Evolutionary conservation across 2,329 filamentous ascomycete species (phyloP).

Genomic region (Claviceps paspali): DNA sequence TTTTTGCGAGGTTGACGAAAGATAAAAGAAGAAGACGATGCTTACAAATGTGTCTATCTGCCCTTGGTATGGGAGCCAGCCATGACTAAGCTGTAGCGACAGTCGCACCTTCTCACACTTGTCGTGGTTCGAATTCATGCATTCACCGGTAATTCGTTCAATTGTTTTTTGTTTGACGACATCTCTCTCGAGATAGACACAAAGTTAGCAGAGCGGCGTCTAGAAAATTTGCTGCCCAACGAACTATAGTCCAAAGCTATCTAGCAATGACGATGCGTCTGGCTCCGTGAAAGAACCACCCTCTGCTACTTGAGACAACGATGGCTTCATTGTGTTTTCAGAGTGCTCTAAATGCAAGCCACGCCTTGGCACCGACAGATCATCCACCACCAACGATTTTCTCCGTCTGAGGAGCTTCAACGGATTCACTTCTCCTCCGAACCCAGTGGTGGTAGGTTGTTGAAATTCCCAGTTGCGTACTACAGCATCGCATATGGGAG

Average conservation of each 20-base stretch:
- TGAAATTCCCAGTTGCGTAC: slow-evolving; percentile 75
- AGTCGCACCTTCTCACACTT: neutral
- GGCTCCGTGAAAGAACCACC: slow-evolving; percentile 85
- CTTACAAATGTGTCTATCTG: too few relatives aligned
- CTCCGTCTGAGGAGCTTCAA: slow-evolving; percentile 53
- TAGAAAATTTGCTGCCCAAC: too few relatives aligned
- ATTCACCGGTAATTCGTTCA: too few relatives aligned
- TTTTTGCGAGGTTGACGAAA: too few relatives aligned
- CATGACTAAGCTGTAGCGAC: neutral
- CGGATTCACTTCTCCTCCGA: slow-evolving; percentile 43
- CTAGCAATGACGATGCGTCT: slow-evolving; percentile 73
- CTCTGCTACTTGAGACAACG: slow-evolving; percentile 39
- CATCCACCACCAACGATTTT: slow-evolving; percentile 67
- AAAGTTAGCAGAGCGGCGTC: too few relatives aligned
- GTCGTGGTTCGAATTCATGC: too few relatives aligned
- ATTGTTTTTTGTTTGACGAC: too few relatives aligned
- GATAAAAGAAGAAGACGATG: too few relatives aligned
- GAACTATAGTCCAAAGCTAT: slow-evolving; percentile 79
- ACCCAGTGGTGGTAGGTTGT: slow-evolving; percentile 22
- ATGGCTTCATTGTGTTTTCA: neutral
- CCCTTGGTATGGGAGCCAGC: neutral
- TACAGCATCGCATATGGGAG: slow-evolving; percentile 11
- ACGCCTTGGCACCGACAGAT: slow-evolving; percentile 38
- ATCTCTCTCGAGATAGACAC: too few relatives aligned
- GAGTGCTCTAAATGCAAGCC: slow-evolving; percentile 21